Evolutionary conservation across 2,329 filamentous ascomycete genomes (phyloP).

Genomic region (Tolypocladium amazonense): DNA sequence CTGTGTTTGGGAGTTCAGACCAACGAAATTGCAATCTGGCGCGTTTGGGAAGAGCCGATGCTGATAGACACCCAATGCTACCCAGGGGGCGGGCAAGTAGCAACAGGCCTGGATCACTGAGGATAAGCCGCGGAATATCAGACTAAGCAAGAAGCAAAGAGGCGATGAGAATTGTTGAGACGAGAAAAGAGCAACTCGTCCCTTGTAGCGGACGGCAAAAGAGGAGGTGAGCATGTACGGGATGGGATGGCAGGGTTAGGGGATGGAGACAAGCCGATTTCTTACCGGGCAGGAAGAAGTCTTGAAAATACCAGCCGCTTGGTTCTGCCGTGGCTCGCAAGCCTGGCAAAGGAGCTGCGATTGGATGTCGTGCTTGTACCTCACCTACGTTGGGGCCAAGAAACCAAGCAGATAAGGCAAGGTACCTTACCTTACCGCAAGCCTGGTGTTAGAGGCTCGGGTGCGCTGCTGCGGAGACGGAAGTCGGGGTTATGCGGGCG

Average conservation of each 20-base stretch:
- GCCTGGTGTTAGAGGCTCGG: not conserved
- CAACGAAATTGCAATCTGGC: not conserved
- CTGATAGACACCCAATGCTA: constrained; percentile 1
- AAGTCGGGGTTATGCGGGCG: not conserved
- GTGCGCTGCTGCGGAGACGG: not conserved
- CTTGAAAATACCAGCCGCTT: not conserved
- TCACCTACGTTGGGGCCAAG: not conserved
- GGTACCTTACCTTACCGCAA: not conserved
- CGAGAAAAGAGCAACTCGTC: constrained; percentile 14
- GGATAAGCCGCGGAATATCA: constrained; percentile 2
- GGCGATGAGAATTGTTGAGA: not conserved
- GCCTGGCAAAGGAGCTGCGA: not conserved
- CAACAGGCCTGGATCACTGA: constrained; percentile 9
- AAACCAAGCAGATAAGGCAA: too few species aligned
- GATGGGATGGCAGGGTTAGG: not conserved
- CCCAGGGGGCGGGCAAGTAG: constrained; percentile 14
- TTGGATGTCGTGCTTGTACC: not conserved
- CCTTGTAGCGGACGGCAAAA: constrained; percentile 3
- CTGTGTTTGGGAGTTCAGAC: not conserved
- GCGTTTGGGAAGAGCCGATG: not conserved
- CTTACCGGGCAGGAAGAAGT: not conserved
- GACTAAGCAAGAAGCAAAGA: constrained; percentile 13
- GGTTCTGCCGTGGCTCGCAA: not conserved
- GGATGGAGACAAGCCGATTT: not conserved
- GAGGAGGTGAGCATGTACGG: constrained; percentile 1